These are phyloP conservation scores for Apophysomyces trapeziformis DNA, from an alignment of 371 early-diverging fungal genomes.

Conservation along the genomic window DNA sequence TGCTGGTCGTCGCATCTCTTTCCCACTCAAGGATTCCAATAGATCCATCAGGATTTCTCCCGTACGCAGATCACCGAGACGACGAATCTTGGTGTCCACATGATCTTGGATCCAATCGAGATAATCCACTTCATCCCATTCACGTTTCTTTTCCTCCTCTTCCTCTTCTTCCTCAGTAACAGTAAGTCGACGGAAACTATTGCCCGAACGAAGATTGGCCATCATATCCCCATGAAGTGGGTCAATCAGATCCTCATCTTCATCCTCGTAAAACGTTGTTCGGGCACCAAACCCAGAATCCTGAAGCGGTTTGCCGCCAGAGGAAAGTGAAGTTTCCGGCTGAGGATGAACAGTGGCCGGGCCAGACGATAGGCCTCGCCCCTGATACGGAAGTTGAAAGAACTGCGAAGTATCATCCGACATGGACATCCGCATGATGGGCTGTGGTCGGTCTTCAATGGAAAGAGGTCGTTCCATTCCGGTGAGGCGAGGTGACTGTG, in stretches of 20 bases:
- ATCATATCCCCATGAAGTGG: constrained; percentile 37
- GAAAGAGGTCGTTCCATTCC: not conserved
- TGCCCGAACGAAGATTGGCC: not conserved
- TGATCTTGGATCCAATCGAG: constrained; percentile 61
- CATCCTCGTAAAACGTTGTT: constrained; percentile 28
- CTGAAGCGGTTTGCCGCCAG: constrained; percentile 6
- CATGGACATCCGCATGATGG: constrained; percentile 20
- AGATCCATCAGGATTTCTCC: constrained; percentile 57
- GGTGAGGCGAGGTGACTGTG: constrained; percentile 4
- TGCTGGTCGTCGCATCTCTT: constrained; percentile 44
- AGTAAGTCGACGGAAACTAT: not conserved
- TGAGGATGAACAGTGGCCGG: not conserved
- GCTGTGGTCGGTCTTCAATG: not conserved
- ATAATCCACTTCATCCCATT: constrained; percentile 41
- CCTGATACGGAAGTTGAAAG: not conserved
- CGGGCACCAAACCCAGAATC: constrained; percentile 16
- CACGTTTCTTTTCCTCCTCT: constrained; percentile 11
- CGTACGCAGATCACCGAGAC: constrained; percentile 44
- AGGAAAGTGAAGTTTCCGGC: constrained; percentile 3
- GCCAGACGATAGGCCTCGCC: not conserved
- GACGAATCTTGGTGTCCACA: constrained; percentile 31
- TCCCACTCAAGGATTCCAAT: constrained; percentile 53
- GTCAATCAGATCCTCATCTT: constrained; percentile 53
- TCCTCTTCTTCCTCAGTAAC: not conserved
- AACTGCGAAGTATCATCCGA: constrained; percentile 15